Evolutionary conservation across 768 basidiomycete species (phyloP), one percentile per base, ranked within the genome.

Genomic region (Phaffia tasmanica): DNA sequence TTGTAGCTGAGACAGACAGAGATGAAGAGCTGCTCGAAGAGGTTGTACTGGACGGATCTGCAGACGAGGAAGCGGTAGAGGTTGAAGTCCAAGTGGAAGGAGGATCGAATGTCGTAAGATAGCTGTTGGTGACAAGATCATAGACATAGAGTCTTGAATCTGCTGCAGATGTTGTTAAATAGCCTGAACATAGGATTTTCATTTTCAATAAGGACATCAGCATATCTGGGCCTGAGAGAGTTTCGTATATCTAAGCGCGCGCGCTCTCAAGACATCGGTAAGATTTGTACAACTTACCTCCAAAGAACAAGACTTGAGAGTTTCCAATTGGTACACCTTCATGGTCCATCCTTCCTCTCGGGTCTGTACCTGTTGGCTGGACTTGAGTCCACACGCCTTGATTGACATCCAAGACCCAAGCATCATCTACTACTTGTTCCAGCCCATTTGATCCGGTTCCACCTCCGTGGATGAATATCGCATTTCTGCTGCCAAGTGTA

Each of bases 291-390:
- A 29, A 51, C 64, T 30, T 9, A 65, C 65, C 65, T 46, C 67
- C 67, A 16, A 69, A 69, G 42, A 64, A 64, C 19, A 69, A 35
- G 19, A 69, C 50, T 53, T 69, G 67, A n/a, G 62, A 64, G 21
- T 35, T 14, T 29, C 62, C 62, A 49, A 69, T 64, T 1, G 67
- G 50, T 1, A 64, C 67, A 6, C 67, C 67, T 18, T 48, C 57
- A 18, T 53, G 48, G 15, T 57, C 67, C 25, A 63, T 32, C 16
- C 62, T 21, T 6, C 15, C 62, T 16, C 67, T 50, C 14, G 67
- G 67, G 5, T 35, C 67, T 68, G 62, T 54, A 1, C 67, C 67
- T 3, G 57, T 16, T 7, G 67, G 67, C 1, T 32, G 25, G n/a
- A 63, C 63, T 1, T 16, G n/a, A 14, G 21, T 51, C 67, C 67